Base-by-base conservation (phyloP, 805 yeast species). In the Suhomyces vadensis region DNA sequence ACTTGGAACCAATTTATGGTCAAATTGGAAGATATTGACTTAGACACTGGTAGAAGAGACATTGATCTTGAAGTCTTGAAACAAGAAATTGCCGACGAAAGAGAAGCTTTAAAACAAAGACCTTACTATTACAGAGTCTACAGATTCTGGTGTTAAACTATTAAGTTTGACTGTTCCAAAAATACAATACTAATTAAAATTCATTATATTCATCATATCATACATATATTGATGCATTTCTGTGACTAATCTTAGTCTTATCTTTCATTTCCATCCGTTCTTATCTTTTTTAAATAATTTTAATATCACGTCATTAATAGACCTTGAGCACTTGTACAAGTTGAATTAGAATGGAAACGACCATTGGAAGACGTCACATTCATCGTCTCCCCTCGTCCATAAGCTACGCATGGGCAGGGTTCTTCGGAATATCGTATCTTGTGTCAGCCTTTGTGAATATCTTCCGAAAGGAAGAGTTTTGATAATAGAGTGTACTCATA, bases 31-130 rank as follows among this genome's bases (percentile, higher is more conserved):
- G 71, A 69, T 22, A 56, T 71, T 29, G 75, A 71, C 54, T 61
- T 71, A 52, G 74, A 71, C 53, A 66, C 74, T 5, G 75, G 75
- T n/a, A 67, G 74, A 61, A 54, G 64, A 51, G 63, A 59, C 41
- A 42, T 50, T 26, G 71, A 70, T 47, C 40, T 68, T 26, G 74
- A 70, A 48, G 35, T 49, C 11, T 64, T 71, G 57, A 69, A 65
- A 43, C 70, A 69, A 59, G 67, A 69, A 49, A 58, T 69, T 48
- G 74, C 73, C 13, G 73, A 69, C 44, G 73, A 69, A 39, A 60
- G 51, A 39, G 63, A 59, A 26, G 44, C 40, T 37, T 54, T 51
- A 51, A 59, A 56, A n/a, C 39, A 57, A 35, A 61, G 55, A 42
- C 71, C 74, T 1, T 37, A 61, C 25, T 61, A 54, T 44, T 57